Evolutionary conservation across 1,139 yeast genomes (phyloP).

Genomic region (Hemisphaericaspora lyxosophila): DNA sequence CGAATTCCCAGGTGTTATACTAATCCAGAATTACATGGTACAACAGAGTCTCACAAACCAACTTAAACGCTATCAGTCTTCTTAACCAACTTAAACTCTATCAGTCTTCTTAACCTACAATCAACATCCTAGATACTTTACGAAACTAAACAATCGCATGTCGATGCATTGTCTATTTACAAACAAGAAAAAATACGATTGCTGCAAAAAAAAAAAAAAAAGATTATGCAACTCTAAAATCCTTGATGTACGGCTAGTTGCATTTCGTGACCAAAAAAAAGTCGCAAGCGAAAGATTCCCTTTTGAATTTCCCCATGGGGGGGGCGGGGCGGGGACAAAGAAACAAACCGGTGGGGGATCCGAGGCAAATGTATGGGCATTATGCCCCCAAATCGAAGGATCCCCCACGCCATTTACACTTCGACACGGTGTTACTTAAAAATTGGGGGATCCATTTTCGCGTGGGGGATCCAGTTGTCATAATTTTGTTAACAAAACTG

Average conservation of each 20-base stretch:
- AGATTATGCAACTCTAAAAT: not conserved
- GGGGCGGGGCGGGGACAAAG: not conserved
- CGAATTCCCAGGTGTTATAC: too few species aligned
- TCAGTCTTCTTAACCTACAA: too few species aligned
- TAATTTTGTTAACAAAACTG: not conserved
- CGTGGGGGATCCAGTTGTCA: conserved; percentile 5
- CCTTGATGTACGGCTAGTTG: not conserved
- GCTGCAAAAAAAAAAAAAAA: not conserved
- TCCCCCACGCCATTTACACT: conserved; percentile 3
- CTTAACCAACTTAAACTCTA: too few species aligned
- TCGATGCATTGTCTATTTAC: not conserved
- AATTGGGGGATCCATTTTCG: conserved; percentile 2
- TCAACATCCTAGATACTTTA: too few species aligned
- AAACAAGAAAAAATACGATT: not conserved
- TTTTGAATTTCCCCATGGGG: conserved; percentile 3
- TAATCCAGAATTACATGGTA: too few species aligned
- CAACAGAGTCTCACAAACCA: too few species aligned
- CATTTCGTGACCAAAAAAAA: not conserved
- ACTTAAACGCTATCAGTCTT: too few species aligned
- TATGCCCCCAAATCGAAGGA: not conserved
- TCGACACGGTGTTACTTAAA: not conserved
- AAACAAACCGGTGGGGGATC: not conserved
- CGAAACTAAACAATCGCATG: too few species aligned
- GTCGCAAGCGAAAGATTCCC: too few species aligned
- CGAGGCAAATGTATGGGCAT: not conserved